These are phyloP conservation scores for Cordyceps tenuipes DNA, from an alignment of 2,329 filamentous ascomycete species.

Conservation along the genomic window DNA sequence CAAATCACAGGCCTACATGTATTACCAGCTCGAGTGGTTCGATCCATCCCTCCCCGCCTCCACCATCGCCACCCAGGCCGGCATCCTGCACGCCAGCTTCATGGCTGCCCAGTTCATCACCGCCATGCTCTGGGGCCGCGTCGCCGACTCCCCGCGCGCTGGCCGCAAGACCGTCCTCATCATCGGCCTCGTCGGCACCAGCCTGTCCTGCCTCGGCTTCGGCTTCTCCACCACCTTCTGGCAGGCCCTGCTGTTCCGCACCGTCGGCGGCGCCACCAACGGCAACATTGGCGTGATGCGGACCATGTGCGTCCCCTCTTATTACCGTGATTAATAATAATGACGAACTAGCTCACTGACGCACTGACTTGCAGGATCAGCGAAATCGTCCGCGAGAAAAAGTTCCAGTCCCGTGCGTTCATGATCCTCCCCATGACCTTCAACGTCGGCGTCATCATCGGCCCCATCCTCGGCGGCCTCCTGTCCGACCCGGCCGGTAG, in stretches of 20 bases:
- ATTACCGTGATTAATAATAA: not conserved
- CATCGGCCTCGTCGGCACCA: conserved; percentile 63
- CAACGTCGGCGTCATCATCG: conserved; percentile 66
- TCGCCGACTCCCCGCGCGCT: conserved; percentile 53
- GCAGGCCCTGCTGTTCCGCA: conserved; percentile 66
- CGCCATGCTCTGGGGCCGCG: conserved; percentile 71
- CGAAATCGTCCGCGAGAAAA: conserved; percentile 58
- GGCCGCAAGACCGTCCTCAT: conserved; percentile 73
- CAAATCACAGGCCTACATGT: conserved; percentile 63
- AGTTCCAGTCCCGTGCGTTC: conserved; percentile 63
- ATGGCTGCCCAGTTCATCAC: conserved; percentile 76
- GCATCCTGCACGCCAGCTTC: conserved; percentile 70
- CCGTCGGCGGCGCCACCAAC: conserved; percentile 61
- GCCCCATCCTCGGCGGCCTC: conserved; percentile 59
- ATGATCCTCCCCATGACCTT: conserved; percentile 66
- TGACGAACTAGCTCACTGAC: not conserved
- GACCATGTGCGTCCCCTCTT: conserved; percentile 46
- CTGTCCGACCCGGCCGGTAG: conserved; percentile 57
- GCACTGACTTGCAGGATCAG: conserved; percentile 35
- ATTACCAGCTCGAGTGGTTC: conserved; percentile 81
- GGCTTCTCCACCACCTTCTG: conserved; percentile 57
- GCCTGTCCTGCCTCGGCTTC: conserved; percentile 41
- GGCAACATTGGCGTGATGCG: conserved; percentile 68
- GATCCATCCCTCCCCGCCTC: conserved; percentile 44
- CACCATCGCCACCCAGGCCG: conserved; percentile 68